Percentiles rank a stretch among this genome's conserved stretches.
Evolutionary conservation across 169 alveolate genomes (phyloP).

Genomic region (Plasmodium reichenowi): DNA sequence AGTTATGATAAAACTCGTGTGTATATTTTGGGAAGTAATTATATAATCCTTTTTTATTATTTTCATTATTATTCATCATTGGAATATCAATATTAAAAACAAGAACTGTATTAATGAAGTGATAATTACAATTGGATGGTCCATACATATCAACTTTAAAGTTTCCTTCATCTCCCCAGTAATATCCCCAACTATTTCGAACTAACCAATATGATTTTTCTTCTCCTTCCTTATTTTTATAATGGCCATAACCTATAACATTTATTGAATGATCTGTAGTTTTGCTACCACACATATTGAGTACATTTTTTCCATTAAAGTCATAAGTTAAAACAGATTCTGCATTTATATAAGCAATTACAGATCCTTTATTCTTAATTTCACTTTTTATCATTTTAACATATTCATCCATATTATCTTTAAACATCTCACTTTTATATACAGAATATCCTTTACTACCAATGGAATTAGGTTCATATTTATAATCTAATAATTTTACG

Average conservation of each 20-base stretch:
- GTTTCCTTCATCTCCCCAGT: constrained; percentile 61
- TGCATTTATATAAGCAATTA: constrained; percentile 28
- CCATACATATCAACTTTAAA: constrained; percentile 61
- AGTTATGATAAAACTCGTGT: constrained; percentile 1
- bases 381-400: constrained; percentile 28
- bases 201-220: constrained; percentile 38
- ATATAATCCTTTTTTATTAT: neutral
- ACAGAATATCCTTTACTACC: neutral
- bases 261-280: constrained; percentile 67
- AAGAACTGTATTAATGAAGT: constrained; percentile 19
- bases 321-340: constrained; percentile 20
- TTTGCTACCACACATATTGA: constrained; percentile 30
- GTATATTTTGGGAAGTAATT: constrained; percentile 14
- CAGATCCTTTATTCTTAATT: constrained; percentile 61
- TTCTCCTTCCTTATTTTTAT: constrained; percentile 12
- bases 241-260: constrained; percentile 73
- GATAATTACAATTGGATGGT: constrained; percentile 5
- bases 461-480: neutral
- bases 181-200: constrained; percentile 60
- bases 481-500: neutral
- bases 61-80: neutral
- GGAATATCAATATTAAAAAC: constrained; percentile 15
- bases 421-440: constrained; percentile 1
- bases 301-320: constrained; percentile 45
- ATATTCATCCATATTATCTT: constrained; percentile 17